Evolutionary conservation across 495 filamentous ascomycete genomes (phyloP), one percentile per base, ranked within the genome.

Genomic region (Podospora fimiseda): DNA sequence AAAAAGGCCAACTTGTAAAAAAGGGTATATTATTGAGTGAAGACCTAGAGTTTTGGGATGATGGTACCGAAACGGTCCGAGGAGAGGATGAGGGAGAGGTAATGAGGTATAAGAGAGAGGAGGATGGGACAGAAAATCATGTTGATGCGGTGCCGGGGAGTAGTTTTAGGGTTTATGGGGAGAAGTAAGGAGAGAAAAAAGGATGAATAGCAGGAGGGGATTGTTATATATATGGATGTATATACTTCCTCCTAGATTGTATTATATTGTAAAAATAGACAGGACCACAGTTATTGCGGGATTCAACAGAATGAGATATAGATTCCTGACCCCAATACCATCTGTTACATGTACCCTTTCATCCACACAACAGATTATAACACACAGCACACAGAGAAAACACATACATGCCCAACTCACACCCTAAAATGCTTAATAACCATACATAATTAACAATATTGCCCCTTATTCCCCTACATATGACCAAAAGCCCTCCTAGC

Each of bases 41-140:
- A 5, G 78, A 86, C 60, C 57, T 87, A 39, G 84, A 88, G 61
- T 84, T 87, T 52, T 87, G 82, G 82, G 80, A 81, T 50, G 82
- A 88, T 62, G 81, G 78, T 13, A 66, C 70, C n/a, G 57, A 49
- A 2, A 68, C 64, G 0, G 42, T 46, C 46, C 36, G 58, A 41
- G 40, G 48, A 47, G 23, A 43, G 23, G 23, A 47, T 14, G 8
- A 47, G 33, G 22, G 44, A 27, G 22, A 8, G 13, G 6, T 20
- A 30, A 18, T 20, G 23, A 15, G 16, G 9, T 9, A 15, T 15
- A 16, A 33, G 16, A 20, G 49, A 54, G 18, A 53, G 47, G 24
- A 42, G 33, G 47, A 56, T 9, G 40, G n/a, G n/a, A n/a, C n/a
- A n/a, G n/a, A n/a, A n/a, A n/a, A n/a, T n/a, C n/a, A 54, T 20